Evolutionary conservation across 177 flowering plant species (phyloP).

Genomic region (Vitis hybrid): DNA sequence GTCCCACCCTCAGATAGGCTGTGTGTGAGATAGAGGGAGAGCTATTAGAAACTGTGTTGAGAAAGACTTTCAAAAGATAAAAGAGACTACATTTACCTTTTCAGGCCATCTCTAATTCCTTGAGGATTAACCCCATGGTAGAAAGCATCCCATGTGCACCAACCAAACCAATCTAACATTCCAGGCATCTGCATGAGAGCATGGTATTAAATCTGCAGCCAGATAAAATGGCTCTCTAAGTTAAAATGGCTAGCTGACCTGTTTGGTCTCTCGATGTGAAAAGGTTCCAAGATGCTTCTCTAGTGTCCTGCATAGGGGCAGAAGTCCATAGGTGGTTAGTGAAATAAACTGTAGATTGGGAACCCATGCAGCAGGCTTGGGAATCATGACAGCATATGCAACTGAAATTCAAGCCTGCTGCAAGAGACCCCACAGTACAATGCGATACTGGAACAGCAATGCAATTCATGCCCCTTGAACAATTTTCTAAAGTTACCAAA

Average conservation of each 20-base stretch:
- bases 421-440: neutral
- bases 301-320: constrained; percentile 42
- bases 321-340: constrained; percentile 1
- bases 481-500: neutral
- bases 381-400: constrained; percentile 3
- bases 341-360: neutral
- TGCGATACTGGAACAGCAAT: neutral
- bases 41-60: neutral
- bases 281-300: constrained; percentile 56
- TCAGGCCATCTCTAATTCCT: constrained; percentile 68
- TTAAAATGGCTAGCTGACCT: constrained; percentile 35
- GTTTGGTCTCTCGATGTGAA: constrained; percentile 50
- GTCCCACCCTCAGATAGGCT: constrained; percentile 68
- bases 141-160: constrained; percentile 96
- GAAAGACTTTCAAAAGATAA: neutral
- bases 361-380: constrained; percentile 7
- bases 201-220: neutral
- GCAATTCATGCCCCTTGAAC: neutral
- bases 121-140: constrained; percentile 60
- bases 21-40: constrained; percentile 13
- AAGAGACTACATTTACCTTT: constrained; percentile 35
- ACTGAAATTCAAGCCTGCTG: neutral
- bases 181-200: constrained; percentile 59
- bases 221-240: neutral
- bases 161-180: constrained; percentile 79